phyloP scores from a whole-genome alignment of 2,329 filamentous ascomycete genomes.

The Thielaviopsis euricoi region DNA sequence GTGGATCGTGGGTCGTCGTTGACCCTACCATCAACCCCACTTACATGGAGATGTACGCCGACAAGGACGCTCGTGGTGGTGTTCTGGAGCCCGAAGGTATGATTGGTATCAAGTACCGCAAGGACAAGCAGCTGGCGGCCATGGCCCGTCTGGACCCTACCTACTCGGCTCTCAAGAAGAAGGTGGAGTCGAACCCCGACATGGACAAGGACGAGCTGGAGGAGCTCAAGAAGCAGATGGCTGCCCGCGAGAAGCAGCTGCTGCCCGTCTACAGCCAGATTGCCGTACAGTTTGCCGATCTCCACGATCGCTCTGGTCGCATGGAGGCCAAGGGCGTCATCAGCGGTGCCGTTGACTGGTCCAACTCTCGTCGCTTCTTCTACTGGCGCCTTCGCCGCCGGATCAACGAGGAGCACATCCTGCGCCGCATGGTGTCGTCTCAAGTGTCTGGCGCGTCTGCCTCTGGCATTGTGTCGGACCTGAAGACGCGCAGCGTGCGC shows the following conservation, averaged over 20 bases:
- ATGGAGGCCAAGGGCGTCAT: constrained; percentile 98
- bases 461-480: constrained; percentile 19
- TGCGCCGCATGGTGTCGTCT: constrained; percentile 61
- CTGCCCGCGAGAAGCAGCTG: constrained; percentile 68
- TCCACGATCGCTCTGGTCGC: constrained; percentile 90
- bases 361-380: constrained; percentile 87
- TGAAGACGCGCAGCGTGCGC: constrained; percentile 37
- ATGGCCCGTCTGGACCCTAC: constrained; percentile 84
- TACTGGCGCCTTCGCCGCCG: constrained; percentile 98
- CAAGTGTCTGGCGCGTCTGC: constrained; percentile 21
- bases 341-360: constrained; percentile 68
- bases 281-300: constrained; percentile 88
- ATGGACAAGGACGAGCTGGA: constrained; percentile 60
- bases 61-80: constrained; percentile 86
- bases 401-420: constrained; percentile 91
- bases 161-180: constrained; percentile 72
- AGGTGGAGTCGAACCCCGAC: constrained; percentile 44
- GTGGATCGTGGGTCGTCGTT: constrained; percentile 98
- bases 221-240: constrained; percentile 70
- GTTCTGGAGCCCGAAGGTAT: constrained; percentile 97
- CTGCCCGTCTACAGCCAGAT: constrained; percentile 91
- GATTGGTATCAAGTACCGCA: constrained; percentile 95
- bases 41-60: constrained; percentile 99
- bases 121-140: constrained; percentile 90
- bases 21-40: constrained; percentile 96